Percentiles rank a stretch among this genome's conserved stretches.
These are phyloP conservation scores for Pleurotus pulmonarius DNA, from an alignment of 768 basidiomycete species.

Conservation along the genomic window DNA sequence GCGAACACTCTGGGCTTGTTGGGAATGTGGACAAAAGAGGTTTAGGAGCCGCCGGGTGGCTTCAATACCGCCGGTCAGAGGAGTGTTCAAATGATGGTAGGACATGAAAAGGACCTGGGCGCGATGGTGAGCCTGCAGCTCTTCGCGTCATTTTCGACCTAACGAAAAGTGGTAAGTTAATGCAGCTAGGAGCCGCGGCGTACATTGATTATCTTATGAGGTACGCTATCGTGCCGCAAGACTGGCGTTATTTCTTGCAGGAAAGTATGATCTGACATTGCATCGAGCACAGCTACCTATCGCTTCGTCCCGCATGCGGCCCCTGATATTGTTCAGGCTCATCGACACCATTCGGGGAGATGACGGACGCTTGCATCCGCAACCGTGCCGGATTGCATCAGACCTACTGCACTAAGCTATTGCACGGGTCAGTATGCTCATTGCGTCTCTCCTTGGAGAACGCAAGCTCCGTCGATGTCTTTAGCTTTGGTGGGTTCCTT, in stretches of 20 bases:
- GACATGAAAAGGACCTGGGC: not conserved
- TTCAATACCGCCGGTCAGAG: constrained; percentile 1
- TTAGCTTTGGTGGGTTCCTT: not conserved
- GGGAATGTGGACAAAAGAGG: not conserved
- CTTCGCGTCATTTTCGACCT: not conserved
- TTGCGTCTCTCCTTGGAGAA: not conserved
- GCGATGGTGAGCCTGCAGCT: constrained; percentile 1
- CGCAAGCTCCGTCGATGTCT: too few species aligned
- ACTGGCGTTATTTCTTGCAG: not conserved
- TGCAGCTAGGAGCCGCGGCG: not conserved
- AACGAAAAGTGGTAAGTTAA: constrained; percentile 1
- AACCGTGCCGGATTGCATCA: too few species aligned
- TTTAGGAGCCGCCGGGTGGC: constrained; percentile 3
- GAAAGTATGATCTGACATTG: too few species aligned
- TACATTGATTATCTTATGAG: not conserved
- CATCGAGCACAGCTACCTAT: too few species aligned
- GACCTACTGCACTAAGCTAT: not conserved
- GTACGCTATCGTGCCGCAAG: not conserved
- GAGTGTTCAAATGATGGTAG: not conserved
- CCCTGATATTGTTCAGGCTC: not conserved
- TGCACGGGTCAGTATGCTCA: not conserved
- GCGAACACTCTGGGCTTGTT: too few species aligned
- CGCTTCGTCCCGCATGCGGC: not conserved
- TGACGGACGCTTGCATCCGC: not conserved
- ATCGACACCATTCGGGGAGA: not conserved